These are phyloP conservation scores for Aphanomyces stellatus DNA, from an alignment of 352 stramenopile genomes.

Conservation along the genomic window DNA sequence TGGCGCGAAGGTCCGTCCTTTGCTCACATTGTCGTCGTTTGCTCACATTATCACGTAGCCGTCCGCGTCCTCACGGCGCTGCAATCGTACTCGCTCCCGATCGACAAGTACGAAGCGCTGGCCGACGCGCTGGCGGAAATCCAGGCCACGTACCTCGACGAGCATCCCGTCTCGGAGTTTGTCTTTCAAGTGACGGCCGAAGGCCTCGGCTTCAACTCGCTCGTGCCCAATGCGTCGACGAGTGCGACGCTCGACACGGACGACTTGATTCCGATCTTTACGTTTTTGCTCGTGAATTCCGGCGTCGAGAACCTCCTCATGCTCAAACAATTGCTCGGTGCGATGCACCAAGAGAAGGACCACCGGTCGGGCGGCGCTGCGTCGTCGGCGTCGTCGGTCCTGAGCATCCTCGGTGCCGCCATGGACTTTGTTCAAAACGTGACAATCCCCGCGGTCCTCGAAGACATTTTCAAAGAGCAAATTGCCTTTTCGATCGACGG, in stretches of 20 bases:
- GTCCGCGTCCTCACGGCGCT: conserved; percentile 65
- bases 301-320: conserved; percentile 75
- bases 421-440: conserved; percentile 82
- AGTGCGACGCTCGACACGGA: conserved; percentile 52
- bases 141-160: conserved; percentile 62
- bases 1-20: conserved; percentile 43
- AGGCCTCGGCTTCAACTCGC: conserved; percentile 14
- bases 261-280: conserved; percentile 85
- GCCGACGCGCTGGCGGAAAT: conserved; percentile 67
- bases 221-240: conserved; percentile 21
- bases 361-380: conserved; percentile 20
- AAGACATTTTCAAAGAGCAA: conserved; percentile 87
- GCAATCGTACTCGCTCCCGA: conserved; percentile 37
- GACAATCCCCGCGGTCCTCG: conserved; percentile 74
- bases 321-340: conserved; percentile 63
- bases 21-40: neutral
- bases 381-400: neutral
- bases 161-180: conserved; percentile 38
- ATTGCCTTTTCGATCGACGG: conserved; percentile 83
- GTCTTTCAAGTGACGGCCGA: conserved; percentile 3
- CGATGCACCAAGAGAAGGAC: conserved; percentile 44
- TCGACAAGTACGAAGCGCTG: conserved; percentile 73
- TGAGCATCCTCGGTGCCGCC: conserved; percentile 69
- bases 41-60: conserved; percentile 17
- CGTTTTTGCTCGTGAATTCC: conserved; percentile 82